Conservation (phyloP, 306 rosid species). For the Hippophae rhamnoides region DNA sequence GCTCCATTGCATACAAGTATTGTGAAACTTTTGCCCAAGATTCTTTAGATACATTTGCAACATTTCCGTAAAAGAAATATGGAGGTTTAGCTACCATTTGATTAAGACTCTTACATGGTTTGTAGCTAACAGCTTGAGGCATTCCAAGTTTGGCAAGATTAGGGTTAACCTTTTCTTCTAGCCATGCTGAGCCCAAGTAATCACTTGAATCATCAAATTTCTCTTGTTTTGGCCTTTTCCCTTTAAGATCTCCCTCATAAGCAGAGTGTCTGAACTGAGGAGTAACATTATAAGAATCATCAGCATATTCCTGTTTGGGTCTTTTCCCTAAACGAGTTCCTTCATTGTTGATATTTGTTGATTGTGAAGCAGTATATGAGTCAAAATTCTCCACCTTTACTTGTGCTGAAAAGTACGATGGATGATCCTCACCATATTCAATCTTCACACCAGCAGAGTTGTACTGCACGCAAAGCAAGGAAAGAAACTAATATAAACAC, state of each 20-base stretch:
- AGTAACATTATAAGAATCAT: slow-evolving; percentile 14
- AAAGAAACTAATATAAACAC: background rate
- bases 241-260: slow-evolving; percentile 29
- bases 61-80: slow-evolving; percentile 72
- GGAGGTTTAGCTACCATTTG: slow-evolving; percentile 48
- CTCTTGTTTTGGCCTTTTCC: slow-evolving; percentile 61
- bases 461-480: slow-evolving; percentile 5
- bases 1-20: slow-evolving; percentile 58
- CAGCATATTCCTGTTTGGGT: slow-evolving; percentile 19
- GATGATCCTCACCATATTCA: slow-evolving; percentile 23
- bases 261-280: slow-evolving; percentile 27
- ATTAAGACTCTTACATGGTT: slow-evolving; percentile 33
- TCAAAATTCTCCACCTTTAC: slow-evolving; percentile 40
- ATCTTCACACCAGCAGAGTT: slow-evolving; percentile 21
- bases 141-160: slow-evolving; percentile 19
- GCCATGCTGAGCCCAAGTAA: slow-evolving; percentile 31
- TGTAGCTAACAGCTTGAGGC: slow-evolving; percentile 28
- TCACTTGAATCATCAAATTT: slow-evolving; percentile 29
- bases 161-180: slow-evolving; percentile 47
- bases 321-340: slow-evolving; percentile 10
- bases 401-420: slow-evolving; percentile 24
- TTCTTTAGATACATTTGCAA: slow-evolving; percentile 38
- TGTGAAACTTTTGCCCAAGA: slow-evolving; percentile 69
- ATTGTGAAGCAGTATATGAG: slow-evolving; percentile 8
- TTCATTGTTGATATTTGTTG: background rate